Conservation (phyloP, 345 rosid genomes). For the Bruguiera gymnorhiza region DNA sequence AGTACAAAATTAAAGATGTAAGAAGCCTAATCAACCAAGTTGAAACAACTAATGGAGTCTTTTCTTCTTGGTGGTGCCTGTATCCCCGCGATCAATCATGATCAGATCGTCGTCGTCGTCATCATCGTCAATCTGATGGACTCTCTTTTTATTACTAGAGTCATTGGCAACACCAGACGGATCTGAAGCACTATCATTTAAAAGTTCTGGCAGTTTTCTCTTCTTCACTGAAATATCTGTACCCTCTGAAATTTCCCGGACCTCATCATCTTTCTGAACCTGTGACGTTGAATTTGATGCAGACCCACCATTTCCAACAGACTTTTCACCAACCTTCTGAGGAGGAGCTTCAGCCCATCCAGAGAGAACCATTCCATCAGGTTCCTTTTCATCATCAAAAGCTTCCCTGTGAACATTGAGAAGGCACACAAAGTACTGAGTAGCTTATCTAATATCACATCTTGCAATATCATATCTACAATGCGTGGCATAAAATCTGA, state of each 20-base stretch:
- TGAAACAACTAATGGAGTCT: conserved; percentile 36
- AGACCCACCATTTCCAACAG: conserved; percentile 48
- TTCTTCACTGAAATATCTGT: conserved; percentile 44
- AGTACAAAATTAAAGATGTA: conserved; percentile 50
- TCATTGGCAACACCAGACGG: conserved; percentile 21
- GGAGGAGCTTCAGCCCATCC: conserved; percentile 75
- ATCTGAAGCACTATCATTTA: conserved; percentile 14
- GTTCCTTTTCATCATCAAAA: conserved; percentile 93
- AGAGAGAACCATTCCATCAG: conserved; percentile 88
- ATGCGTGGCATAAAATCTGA: background rate
- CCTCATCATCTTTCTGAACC: conserved; percentile 19
- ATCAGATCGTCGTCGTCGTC: conserved; percentile 54
- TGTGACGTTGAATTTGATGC: conserved; percentile 43
- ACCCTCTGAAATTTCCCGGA: conserved; percentile 36
- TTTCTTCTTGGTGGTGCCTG: conserved; percentile 43
- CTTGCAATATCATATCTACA: background rate
- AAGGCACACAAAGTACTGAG: background rate
- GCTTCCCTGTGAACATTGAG: conserved; percentile 54
- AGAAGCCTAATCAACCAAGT: conserved; percentile 19
- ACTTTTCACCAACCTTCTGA: conserved; percentile 36
- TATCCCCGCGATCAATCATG: conserved; percentile 35
- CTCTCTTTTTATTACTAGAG: conserved; percentile 33
- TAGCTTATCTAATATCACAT: conserved; percentile 8
- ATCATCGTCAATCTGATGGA: conserved; percentile 52
- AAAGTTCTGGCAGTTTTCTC: conserved; percentile 45